phyloP scores from a whole-genome alignment of 768 basidiomycete species.

The Rhizopogon vulgaris region DNA sequence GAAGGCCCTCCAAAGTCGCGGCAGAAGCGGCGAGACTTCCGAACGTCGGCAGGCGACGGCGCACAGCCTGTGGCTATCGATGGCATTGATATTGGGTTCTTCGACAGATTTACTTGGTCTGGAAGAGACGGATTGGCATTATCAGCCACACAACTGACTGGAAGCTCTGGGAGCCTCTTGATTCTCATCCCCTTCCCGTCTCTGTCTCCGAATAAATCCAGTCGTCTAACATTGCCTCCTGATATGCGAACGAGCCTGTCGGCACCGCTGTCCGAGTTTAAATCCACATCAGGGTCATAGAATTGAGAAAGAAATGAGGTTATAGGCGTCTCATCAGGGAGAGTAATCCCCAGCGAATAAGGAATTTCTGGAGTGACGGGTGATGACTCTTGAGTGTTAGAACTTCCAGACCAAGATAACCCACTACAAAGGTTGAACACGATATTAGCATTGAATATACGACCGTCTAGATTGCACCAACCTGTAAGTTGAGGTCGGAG shows the following conservation, averaged over 20 bases:
- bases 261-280: neutral
- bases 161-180: neutral
- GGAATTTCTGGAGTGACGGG: slow-evolving; percentile 17
- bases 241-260: neutral
- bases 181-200: neutral
- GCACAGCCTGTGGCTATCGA: neutral
- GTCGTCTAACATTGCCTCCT: neutral
- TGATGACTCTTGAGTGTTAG: slow-evolving; percentile 7
- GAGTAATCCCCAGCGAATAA: slow-evolving; percentile 2
- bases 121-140: neutral
- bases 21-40: slow-evolving; percentile 8
- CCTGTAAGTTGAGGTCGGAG: slow-evolving; percentile 22
- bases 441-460: neutral
- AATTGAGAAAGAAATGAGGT: slow-evolving; percentile 7
- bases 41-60: neutral
- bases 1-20: slow-evolving; percentile 2
- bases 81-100: neutral
- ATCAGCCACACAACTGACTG: neutral
- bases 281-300: neutral
- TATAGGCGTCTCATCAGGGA: slow-evolving; percentile 10
- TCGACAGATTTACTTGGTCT: neutral
- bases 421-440: neutral
- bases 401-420: slow-evolving; percentile 12
- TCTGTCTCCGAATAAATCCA: neutral
- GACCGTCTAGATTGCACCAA: slow-evolving; percentile 4